Percentiles rank a stretch among this genome's conserved stretches.
Conservation (phyloP, 2,329 filamentous ascomycete species). For the Penicillium hordei region DNA sequence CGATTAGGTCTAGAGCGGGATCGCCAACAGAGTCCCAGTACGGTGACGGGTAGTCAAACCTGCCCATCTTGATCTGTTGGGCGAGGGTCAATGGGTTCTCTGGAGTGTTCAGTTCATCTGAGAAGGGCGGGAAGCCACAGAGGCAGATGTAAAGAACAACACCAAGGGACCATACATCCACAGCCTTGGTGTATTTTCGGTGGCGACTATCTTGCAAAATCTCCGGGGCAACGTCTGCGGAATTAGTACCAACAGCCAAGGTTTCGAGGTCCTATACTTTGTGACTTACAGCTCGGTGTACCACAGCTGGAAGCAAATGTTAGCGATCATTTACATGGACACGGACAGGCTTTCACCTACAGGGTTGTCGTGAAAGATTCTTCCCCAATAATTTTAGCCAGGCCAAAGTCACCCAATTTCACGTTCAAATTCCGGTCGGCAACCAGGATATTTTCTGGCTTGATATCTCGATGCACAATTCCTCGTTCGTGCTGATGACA, state of each 20-base stretch:
- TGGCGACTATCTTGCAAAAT: conserved; percentile 80
- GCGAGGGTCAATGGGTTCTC: conserved; percentile 84
- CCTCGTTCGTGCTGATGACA: conserved; percentile 84
- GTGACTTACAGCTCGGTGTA: conserved; percentile 75
- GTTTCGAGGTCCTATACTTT: not conserved
- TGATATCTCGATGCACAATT: conserved; percentile 96
- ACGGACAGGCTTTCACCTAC: conserved; percentile 44
- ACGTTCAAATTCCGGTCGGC: conserved; percentile 80
- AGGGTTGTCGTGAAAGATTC: conserved; percentile 96
- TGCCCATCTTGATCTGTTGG: conserved; percentile 84
- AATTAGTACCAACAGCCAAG: conserved; percentile 16
- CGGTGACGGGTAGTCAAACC: conserved; percentile 92
- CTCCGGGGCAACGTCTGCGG: conserved; percentile 81
- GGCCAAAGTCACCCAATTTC: conserved; percentile 93
- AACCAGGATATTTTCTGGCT: conserved; percentile 92
- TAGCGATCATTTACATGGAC: conserved; percentile 19
- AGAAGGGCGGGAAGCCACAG: conserved; percentile 95
- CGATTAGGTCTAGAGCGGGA: conserved; percentile 86
- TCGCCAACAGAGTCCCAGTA: conserved; percentile 93
- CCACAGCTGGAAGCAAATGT: conserved; percentile 59
- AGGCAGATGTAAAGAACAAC: conserved; percentile 97
- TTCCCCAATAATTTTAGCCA: conserved; percentile 98
- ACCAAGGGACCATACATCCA: conserved; percentile 96
- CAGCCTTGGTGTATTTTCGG: conserved; percentile 88
- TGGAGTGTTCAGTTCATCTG: conserved; percentile 78